These are phyloP conservation scores for Vigna radiata DNA, from an alignment of 306 rosid genomes.

Conservation along the genomic window DNA sequence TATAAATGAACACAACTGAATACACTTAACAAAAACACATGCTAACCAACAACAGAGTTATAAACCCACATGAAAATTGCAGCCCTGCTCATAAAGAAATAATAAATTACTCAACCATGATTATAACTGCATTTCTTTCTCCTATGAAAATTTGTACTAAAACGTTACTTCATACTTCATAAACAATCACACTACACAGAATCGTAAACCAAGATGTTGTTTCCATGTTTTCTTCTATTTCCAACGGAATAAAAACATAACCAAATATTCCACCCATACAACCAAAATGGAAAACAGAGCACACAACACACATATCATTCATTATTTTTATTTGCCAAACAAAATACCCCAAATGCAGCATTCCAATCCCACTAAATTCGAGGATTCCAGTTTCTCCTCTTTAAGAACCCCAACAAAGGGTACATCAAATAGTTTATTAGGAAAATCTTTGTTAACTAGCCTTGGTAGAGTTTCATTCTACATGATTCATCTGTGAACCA, in stretches of 20 bases:
- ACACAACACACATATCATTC: background rate
- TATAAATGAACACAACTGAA: too few relatives aligned
- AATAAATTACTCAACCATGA: background rate
- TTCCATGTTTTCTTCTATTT: background rate
- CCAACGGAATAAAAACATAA: constrained; percentile 14
- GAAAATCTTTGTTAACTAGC: constrained; percentile 56
- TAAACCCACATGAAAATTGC: too few relatives aligned
- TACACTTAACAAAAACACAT: too few relatives aligned
- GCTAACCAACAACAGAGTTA: too few relatives aligned
- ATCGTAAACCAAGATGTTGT: constrained; percentile 8
- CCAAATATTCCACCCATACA: background rate
- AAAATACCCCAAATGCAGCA: constrained; percentile 2
- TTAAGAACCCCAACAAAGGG: constrained; percentile 58
- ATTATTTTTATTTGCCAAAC: constrained; percentile 1
- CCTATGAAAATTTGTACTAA: background rate
- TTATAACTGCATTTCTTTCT: background rate
- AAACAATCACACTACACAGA: background rate
- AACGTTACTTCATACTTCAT: constrained; percentile 29
- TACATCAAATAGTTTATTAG: constrained; percentile 65
- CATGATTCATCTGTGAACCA: constrained; percentile 51
- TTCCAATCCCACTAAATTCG: constrained; percentile 4
- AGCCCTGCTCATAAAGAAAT: too few relatives aligned
- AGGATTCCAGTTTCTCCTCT: constrained; percentile 74
- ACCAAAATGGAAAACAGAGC: constrained; percentile 8
- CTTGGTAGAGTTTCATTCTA: constrained; percentile 59